Conservation (phyloP, 2,329 filamentous ascomycete genomes). For the Trichophyton rubrum region DNA sequence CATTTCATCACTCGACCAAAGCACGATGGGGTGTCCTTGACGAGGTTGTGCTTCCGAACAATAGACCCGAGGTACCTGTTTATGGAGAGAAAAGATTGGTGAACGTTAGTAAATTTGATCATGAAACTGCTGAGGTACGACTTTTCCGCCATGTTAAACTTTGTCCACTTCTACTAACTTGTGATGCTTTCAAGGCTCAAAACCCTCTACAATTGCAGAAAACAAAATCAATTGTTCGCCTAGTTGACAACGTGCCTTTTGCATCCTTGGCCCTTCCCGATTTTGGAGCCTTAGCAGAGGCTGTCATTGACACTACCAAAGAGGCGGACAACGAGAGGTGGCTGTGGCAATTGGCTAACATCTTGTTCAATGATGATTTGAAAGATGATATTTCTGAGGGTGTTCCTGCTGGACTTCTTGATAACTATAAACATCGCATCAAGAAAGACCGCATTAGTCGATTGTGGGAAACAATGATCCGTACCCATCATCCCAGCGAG, state of each 20-base stretch:
- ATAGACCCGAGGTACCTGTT: background rate
- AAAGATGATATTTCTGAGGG: slow-evolving; percentile 35
- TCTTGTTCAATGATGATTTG: slow-evolving; percentile 65
- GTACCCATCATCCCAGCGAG: slow-evolving; percentile 55
- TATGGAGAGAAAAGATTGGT: background rate
- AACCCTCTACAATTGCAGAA: slow-evolving; percentile 26
- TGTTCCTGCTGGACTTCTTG: slow-evolving; percentile 28
- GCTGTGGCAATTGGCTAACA: slow-evolving; percentile 74
- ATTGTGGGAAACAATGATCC: slow-evolving; percentile 31
- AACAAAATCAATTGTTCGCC: slow-evolving; percentile 32
- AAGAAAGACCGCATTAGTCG: slow-evolving; percentile 37
- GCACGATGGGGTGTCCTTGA: slow-evolving; percentile 69
- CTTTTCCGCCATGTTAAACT: background rate
- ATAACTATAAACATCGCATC: slow-evolving; percentile 32
- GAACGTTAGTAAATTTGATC: slow-evolving; percentile 1
- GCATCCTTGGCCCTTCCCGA: slow-evolving; percentile 28
- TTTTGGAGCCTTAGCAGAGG: slow-evolving; percentile 23
- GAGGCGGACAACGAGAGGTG: slow-evolving; percentile 27
- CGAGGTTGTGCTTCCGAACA: slow-evolving; percentile 54
- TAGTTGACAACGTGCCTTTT: slow-evolving; percentile 48
- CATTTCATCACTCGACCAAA: slow-evolving; percentile 61
- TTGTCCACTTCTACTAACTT: background rate
- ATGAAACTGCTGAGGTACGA: slow-evolving; percentile 10
- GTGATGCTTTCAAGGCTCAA: slow-evolving; percentile 13
- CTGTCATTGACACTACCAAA: slow-evolving; percentile 18